Base-by-base conservation (phyloP, 164 flowering plant genomes). In the Nelumbo lutea region DNA sequence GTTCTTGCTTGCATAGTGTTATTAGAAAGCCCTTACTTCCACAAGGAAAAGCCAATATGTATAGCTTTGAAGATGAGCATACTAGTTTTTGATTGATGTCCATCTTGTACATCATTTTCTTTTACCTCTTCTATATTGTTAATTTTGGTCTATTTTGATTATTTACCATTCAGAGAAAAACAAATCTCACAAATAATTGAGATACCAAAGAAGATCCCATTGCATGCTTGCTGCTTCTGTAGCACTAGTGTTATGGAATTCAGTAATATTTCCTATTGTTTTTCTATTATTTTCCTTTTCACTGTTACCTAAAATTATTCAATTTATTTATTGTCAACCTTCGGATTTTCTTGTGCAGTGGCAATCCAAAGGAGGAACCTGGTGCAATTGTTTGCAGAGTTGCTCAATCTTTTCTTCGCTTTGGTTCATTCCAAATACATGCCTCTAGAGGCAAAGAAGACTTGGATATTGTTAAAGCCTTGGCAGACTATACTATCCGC, bases 301-400 rank as follows among this genome's bases (percentile, higher is more conserved):
- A 9, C 43, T 2, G 43, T 46, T 11, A 27, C n/a, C 44, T 13
- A 44, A 6, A 45, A n/a, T 64, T 47, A 14, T 3, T 61, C 50
- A 8, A 15, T n/a, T 65, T 53, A 69, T 27, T 6, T 44, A 39
- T 42, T 64, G n/a, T 55, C 3, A 60, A 60, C 62, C 61, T 53
- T 69, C 6, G 15, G 70, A 43, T 39, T 63, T 68, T 60, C 58
- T 46, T 10, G 1, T 86, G 74, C 90, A 96, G 99, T 81, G 99
- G 99, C 59, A 93, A 96, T 77, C 86, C 99, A 72, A 96, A 96
- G 82, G 99, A 96, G 14, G 99, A 96, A 73, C 98, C 96, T 73
- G 99, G 99, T 80, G 98, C 99, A 56, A 82, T 96, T 79, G 96
- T 96, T 64, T 96, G 99, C 79, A 82, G 98, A 82, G 97, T 96